Evolutionary conservation across 2,329 filamentous ascomycete species (phyloP).

Genomic region (Tolypocladium endophyticum): DNA sequence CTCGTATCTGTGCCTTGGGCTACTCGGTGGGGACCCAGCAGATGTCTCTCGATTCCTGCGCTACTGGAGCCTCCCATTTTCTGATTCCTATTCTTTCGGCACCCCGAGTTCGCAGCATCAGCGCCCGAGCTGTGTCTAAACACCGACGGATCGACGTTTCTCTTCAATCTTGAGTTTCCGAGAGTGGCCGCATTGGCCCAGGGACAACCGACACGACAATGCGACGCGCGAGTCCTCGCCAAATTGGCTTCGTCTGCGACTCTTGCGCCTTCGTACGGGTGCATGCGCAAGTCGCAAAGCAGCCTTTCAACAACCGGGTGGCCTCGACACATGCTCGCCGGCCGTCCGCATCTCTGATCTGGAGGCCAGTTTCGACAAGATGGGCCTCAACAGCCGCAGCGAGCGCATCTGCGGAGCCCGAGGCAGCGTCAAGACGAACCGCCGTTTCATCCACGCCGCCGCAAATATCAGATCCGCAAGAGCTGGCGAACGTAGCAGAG

Average conservation of each 20-base stretch:
- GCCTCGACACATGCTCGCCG: slow-evolving; percentile 9
- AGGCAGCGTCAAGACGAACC: slow-evolving; percentile 4
- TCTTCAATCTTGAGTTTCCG: no score
- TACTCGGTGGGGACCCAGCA: neutral
- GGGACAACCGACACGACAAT: slow-evolving; percentile 13
- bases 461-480: slow-evolving; percentile 24
- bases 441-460: slow-evolving; percentile 10
- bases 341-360: neutral
- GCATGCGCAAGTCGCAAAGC: slow-evolving; percentile 12
- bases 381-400: slow-evolving; percentile 16
- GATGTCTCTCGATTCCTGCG: neutral
- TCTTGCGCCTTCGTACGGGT: slow-evolving; percentile 27
- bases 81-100: neutral
- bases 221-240: slow-evolving; percentile 23
- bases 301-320: slow-evolving; percentile 12
- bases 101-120: neutral
- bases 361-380: slow-evolving; percentile 8
- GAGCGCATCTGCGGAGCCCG: slow-evolving; percentile 1
- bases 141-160: neutral
- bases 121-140: neutral
- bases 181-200: neutral
- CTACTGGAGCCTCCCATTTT: neutral
- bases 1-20: neutral
- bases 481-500: slow-evolving; percentile 29
- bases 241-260: slow-evolving; percentile 30